These are phyloP conservation scores for Pyrus pyrifolia DNA, from an alignment of 306 rosid species.

Conservation along the genomic window DNA sequence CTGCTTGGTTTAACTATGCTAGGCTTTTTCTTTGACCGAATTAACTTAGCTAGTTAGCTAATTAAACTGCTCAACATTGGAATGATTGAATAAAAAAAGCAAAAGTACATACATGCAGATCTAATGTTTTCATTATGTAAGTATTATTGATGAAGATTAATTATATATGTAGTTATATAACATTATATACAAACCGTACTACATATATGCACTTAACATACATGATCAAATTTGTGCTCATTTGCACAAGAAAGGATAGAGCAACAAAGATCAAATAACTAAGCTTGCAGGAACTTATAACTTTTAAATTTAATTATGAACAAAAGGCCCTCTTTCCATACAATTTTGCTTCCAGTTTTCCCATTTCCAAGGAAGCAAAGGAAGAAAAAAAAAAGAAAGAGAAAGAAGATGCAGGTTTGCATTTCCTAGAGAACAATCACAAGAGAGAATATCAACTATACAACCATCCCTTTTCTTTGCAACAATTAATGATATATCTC, in stretches of 20 bases:
- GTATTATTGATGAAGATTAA: neutral
- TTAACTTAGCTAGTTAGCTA: neutral
- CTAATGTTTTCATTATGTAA: neutral
- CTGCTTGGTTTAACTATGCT: neutral
- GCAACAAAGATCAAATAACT: neutral
- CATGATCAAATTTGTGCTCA: neutral
- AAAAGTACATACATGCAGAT: neutral
- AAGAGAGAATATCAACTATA: neutral
- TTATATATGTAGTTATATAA: neutral
- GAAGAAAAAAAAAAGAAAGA: neutral
- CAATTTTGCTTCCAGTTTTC: neutral
- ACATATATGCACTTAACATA: neutral
- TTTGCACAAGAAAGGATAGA: neutral
- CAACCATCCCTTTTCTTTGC: neutral
- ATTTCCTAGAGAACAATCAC: slow-evolving; percentile 32
- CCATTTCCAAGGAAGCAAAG: slow-evolving; percentile 7
- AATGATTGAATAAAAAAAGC: neutral
- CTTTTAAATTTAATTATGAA: neutral
- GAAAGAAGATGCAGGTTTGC: neutral
- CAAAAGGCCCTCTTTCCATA: neutral
- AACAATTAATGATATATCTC: neutral
- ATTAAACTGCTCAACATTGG: neutral
- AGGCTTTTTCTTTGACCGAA: neutral
- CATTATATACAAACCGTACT: too few species aligned
- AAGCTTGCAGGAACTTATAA: neutral